Conservation (phyloP, 164 flowering plant genomes). For the Magnolia changhungtana region DNA sequence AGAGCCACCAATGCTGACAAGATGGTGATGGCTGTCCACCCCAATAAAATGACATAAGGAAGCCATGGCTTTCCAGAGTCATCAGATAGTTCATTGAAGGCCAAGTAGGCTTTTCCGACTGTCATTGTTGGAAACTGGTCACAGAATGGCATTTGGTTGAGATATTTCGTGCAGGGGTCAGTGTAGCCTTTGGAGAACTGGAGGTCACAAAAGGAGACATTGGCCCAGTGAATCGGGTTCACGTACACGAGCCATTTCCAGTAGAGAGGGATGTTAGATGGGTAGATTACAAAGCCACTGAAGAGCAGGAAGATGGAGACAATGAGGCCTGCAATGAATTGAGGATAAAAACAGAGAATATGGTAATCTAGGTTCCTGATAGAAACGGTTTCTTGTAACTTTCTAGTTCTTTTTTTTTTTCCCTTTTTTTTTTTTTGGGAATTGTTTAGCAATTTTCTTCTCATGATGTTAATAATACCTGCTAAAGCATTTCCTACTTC, state of each 20-base stretch:
- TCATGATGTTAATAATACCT: conserved; percentile 12
- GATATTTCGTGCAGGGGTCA: conserved; percentile 22
- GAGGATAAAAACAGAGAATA: not conserved
- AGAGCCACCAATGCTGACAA: conserved; percentile 22
- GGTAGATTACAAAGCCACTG: conserved; percentile 34
- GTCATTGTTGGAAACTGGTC: conserved; percentile 24
- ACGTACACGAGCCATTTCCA: conserved; percentile 31
- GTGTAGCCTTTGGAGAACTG: conserved; percentile 24
- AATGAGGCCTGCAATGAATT: conserved; percentile 22
- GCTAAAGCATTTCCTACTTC: conserved; percentile 34
- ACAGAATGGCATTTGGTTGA: conserved; percentile 24
- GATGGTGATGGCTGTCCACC: conserved; percentile 20
- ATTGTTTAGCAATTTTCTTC: not conserved
- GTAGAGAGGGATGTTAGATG: conserved; percentile 25
- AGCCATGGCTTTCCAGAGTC: conserved; percentile 18
- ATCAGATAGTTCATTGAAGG: conserved; percentile 20
- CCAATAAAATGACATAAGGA: conserved; percentile 23
- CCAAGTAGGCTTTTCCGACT: conserved; percentile 26
- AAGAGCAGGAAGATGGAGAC: conserved; percentile 30
- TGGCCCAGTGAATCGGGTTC: conserved; percentile 31
- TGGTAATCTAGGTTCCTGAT: not conserved
- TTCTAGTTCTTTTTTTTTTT: not conserved
- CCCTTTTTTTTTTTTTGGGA: not conserved
- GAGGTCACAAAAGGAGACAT: conserved; percentile 21
- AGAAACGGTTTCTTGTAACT: not conserved